Evolutionary conservation across 2,329 filamentous ascomycete genomes (phyloP).

Genomic region (Chaetoscypha palmicola): DNA sequence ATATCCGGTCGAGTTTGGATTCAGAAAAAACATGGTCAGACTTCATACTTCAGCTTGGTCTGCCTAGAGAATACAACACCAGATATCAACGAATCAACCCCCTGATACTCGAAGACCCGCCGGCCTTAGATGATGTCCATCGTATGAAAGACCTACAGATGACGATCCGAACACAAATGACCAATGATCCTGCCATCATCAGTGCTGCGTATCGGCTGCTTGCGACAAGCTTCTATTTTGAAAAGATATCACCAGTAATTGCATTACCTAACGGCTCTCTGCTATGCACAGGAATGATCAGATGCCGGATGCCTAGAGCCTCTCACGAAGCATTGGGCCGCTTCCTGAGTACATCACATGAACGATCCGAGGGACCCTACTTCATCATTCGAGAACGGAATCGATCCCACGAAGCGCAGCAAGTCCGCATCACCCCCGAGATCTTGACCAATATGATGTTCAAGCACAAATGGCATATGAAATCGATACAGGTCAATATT

Average conservation of each 20-base stretch:
- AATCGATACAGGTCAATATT: neutral
- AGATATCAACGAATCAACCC: conserved; percentile 1
- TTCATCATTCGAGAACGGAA: neutral
- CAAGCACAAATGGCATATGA: neutral
- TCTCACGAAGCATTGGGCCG: neutral
- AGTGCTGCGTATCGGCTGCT: conserved; percentile 15
- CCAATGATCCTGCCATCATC: neutral
- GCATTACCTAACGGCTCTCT: neutral
- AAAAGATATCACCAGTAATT: conserved; percentile 4
- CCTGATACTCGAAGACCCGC: neutral
- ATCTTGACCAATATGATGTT: neutral
- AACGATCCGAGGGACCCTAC: neutral
- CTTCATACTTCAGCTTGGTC: neutral
- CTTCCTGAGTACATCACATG: neutral
- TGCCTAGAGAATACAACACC: neutral
- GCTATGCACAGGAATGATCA: neutral
- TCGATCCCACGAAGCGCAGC: neutral
- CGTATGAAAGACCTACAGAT: conserved; percentile 5
- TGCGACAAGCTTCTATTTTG: conserved; percentile 18
- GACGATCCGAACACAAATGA: neutral
- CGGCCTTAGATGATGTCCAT: conserved; percentile 9
- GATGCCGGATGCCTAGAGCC: neutral
- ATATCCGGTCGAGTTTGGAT: neutral
- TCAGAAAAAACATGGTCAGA: neutral
- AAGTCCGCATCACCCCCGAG: neutral